A percentile compares a stretch with the other conserved stretches of the same genome.
Conservation (phyloP, 495 filamentous ascomycete genomes). For the Tuber calosporum region DNA sequence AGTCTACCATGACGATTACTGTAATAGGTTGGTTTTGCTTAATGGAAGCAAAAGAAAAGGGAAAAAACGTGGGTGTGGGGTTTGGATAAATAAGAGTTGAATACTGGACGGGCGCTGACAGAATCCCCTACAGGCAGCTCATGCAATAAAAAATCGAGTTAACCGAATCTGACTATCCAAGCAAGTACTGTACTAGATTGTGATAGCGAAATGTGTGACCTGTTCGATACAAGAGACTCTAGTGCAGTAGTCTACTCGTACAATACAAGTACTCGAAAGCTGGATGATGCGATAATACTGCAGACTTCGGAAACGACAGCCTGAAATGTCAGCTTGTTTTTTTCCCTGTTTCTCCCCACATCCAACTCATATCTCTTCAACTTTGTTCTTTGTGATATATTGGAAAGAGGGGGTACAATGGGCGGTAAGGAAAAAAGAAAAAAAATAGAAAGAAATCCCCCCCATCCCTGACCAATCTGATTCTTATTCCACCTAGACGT, state of each 20-base stretch:
- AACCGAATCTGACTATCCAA: conserved; percentile 16
- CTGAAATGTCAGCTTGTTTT: conserved; percentile 30
- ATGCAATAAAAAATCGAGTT: conserved; percentile 20
- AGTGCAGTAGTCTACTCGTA: too few relatives aligned
- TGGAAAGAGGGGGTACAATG: neutral
- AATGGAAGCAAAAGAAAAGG: conserved; percentile 5
- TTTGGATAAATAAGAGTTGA: conserved; percentile 20
- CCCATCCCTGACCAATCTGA: neutral
- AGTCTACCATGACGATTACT: conserved; percentile 37
- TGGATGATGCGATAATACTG: conserved; percentile 26
- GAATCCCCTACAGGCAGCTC: conserved; percentile 6
- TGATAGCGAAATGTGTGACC: conserved; percentile 10
- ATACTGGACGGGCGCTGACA: conserved; percentile 8
- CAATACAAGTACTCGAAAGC: neutral
- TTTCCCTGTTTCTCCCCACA: neutral
- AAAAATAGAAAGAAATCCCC: conserved; percentile 13
- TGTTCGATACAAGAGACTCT: conserved; percentile 7
- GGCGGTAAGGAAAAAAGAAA: conserved; percentile 10
- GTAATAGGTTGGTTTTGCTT: conserved; percentile 14
- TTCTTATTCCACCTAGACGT: neutral
- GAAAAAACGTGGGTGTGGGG: conserved; percentile 25
- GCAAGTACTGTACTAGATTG: conserved; percentile 13
- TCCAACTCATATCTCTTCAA: neutral
- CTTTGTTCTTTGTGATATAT: conserved; percentile 8
- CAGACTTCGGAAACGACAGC: conserved; percentile 21